A percentile compares a stretch with the other conserved stretches of the same genome.
Conservation (phyloP, 2,329 filamentous ascomycete species). For the Cytospora schulzeri region DNA sequence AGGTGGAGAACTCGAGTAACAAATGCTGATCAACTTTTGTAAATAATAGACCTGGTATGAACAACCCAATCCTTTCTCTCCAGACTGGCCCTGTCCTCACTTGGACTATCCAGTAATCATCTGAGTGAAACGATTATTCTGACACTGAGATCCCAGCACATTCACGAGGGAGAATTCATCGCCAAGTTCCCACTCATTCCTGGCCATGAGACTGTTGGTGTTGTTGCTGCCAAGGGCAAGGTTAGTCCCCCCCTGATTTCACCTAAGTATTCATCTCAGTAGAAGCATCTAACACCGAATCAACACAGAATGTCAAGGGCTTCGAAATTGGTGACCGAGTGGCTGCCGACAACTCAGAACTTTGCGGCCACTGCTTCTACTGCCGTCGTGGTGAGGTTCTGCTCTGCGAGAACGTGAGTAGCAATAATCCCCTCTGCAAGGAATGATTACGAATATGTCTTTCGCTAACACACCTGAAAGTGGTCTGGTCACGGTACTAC, state of each 20-base stretch:
- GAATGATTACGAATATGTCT: background rate
- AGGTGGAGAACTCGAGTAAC: background rate
- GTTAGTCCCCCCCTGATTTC: no score
- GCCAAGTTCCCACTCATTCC: constrained; percentile 66
- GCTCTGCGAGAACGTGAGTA: constrained; percentile 62
- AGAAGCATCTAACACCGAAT: background rate
- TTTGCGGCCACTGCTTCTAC: constrained; percentile 74
- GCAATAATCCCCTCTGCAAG: no score
- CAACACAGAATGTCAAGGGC: constrained; percentile 53
- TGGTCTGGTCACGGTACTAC: constrained; percentile 69
- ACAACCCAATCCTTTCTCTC: background rate
- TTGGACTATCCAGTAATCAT: background rate
- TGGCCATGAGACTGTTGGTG: constrained; percentile 69
- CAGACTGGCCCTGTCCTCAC: background rate
- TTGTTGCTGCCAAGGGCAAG: constrained; percentile 59
- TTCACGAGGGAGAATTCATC: constrained; percentile 70
- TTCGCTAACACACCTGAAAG: constrained; percentile 30
- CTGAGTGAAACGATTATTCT: constrained; percentile 15
- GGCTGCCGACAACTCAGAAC: constrained; percentile 64
- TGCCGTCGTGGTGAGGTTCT: constrained; percentile 69
- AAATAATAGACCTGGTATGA: constrained; percentile 42
- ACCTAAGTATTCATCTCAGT: background rate
- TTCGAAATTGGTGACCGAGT: constrained; percentile 66
- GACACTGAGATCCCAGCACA: constrained; percentile 44
- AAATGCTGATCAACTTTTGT: constrained; percentile 14